Conservation (phyloP, 2,329 filamentous ascomycete species). For the Xylariaceae sp. region DNA sequence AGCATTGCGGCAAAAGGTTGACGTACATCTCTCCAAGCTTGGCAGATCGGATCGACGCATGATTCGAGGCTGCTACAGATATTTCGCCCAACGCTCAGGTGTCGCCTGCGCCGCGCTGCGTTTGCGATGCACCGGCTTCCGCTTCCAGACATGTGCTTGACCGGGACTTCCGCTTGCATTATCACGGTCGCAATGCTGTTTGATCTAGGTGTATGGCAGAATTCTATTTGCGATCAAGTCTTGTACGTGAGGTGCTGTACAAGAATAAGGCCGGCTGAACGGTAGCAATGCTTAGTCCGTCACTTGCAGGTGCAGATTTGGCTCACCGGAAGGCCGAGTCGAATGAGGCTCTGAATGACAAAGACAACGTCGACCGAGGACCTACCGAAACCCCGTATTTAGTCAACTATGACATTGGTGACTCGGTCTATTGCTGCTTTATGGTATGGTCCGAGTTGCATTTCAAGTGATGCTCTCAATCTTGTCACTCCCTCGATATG, state of each 20-base stretch:
- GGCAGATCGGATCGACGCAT: conserved; percentile 10
- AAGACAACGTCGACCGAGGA: no score
- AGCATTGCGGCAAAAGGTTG: conserved; percentile 3
- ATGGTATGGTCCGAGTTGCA: background rate
- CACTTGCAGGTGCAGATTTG: conserved; percentile 4
- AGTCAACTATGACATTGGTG: background rate
- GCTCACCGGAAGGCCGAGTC: conserved; percentile 1
- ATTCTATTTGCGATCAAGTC: conserved; percentile 4
- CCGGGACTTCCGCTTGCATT: conserved; percentile 9
- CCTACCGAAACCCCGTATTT: background rate
- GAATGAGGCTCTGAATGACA: conserved; percentile 6
- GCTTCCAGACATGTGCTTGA: conserved; percentile 5
- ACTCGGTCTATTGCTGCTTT: background rate
- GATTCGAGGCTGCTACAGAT: conserved; percentile 18
- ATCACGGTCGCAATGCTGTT: conserved; percentile 6
- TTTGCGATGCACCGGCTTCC: conserved; percentile 9
- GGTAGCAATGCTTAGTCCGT: conserved; percentile 7
- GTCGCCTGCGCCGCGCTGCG: conserved; percentile 2
- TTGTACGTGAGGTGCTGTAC: no score
- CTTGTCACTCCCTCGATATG: background rate
- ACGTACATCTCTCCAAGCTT: conserved; percentile 3
- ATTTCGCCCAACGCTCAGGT: background rate
- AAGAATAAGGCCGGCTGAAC: no score
- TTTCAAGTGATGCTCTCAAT: background rate
- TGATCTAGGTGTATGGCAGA: conserved; percentile 14